Evolutionary conservation across 345 rosid species (phyloP).

Genomic region (Arabis hirsuta): DNA sequence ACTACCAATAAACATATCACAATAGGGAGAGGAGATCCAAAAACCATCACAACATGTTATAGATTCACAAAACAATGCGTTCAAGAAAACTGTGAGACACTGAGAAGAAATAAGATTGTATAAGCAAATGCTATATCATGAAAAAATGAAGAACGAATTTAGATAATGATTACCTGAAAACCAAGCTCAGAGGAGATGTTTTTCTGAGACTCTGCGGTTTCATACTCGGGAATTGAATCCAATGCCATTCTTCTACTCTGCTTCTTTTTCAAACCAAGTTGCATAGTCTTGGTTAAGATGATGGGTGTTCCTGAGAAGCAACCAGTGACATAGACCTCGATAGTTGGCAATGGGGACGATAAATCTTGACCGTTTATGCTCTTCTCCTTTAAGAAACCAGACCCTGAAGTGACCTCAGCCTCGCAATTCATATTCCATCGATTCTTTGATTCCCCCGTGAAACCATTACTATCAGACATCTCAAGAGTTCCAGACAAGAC

Average conservation of each 20-base stretch:
- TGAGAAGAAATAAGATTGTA: constrained; percentile 2
- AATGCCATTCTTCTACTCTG: constrained; percentile 60
- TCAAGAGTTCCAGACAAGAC: constrained; percentile 73
- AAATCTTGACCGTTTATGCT: constrained; percentile 51
- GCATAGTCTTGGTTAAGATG: constrained; percentile 77
- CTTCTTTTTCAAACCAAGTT: constrained; percentile 65
- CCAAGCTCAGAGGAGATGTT: constrained; percentile 46
- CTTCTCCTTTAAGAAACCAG: constrained; percentile 65
- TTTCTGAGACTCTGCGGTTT: constrained; percentile 50
- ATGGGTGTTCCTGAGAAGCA: constrained; percentile 76
- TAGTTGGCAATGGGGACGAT: constrained; percentile 50
- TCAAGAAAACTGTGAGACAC: not conserved
- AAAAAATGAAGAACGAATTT: not conserved
- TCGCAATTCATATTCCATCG: constrained; percentile 82
- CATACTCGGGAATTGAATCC: constrained; percentile 82
- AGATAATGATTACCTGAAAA: constrained; percentile 56
- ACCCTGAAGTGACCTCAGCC: constrained; percentile 49
- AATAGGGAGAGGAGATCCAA: not conserved
- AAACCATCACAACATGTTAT: constrained; percentile 4
- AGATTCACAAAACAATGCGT: not conserved
- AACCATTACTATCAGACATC: constrained; percentile 53
- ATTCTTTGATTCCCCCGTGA: constrained; percentile 49
- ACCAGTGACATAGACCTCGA: constrained; percentile 90
- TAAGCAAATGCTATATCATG: constrained; percentile 16
- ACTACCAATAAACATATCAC: not conserved